Evolutionary conservation across 257 asterid genomes (phyloP).

Genomic region (Leonotis leonurus): DNA sequence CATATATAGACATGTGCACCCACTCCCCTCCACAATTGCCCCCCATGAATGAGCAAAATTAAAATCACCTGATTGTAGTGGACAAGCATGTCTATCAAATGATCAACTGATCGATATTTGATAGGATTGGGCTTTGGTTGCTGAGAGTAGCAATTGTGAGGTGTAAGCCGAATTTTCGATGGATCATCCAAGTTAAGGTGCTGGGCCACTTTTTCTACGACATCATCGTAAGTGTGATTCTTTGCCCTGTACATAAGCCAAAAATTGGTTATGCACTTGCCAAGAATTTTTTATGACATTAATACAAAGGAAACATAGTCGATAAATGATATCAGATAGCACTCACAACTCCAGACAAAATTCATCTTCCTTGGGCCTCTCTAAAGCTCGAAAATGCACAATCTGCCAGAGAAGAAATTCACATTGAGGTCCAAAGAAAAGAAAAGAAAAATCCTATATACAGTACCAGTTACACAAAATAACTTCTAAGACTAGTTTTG

Average conservation of each 20-base stretch:
- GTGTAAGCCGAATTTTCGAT: constrained; percentile 88
- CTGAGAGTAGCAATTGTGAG: constrained; percentile 97
- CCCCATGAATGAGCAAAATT: not conserved
- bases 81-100: constrained; percentile 86
- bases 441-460: not conserved
- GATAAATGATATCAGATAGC: constrained; percentile 4
- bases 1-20: not conserved
- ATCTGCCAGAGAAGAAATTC: constrained; percentile 40
- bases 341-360: constrained; percentile 92
- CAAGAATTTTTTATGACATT: not conserved
- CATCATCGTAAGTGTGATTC: constrained; percentile 89
- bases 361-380: constrained; percentile 92
- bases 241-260: constrained; percentile 54
- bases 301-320: not conserved
- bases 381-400: constrained; percentile 85
- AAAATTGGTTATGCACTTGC: constrained; percentile 22
- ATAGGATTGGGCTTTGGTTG: constrained; percentile 92
- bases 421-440: constrained; percentile 2
- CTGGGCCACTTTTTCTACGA: constrained; percentile 83
- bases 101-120: constrained; percentile 83
- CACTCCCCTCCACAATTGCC: not conserved
- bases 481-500: not conserved
- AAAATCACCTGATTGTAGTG: constrained; percentile 90
- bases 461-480: not conserved
- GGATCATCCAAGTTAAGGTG: constrained; percentile 78